Conservation (phyloP, 169 alveolate species). For the Cryptosporidium sp. region DNA sequence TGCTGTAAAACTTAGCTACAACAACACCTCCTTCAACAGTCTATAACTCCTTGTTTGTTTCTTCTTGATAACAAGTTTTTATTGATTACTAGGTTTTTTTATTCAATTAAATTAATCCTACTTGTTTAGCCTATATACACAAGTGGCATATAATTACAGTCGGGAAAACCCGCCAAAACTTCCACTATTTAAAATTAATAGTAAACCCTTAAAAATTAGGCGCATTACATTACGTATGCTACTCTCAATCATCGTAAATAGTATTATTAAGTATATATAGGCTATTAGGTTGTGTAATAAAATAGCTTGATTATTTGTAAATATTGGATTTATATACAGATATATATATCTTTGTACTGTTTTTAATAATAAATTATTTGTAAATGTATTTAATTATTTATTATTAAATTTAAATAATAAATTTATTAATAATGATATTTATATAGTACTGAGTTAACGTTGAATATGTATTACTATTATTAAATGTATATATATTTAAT, state of each 20-base stretch:
- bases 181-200: constrained; percentile 9
- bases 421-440: too few species aligned
- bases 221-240: constrained; percentile 10
- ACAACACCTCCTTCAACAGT: constrained; percentile 3
- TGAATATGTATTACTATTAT: not conserved
- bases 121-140: not conserved
- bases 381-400: too few species aligned
- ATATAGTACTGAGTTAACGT: not conserved
- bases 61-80: not conserved
- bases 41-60: not conserved
- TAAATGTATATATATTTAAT: too few species aligned
- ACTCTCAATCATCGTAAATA: not conserved
- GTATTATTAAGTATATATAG: not conserved
- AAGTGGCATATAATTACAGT: not conserved
- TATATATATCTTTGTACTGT: not conserved
- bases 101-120: not conserved
- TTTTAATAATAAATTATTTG: not conserved
- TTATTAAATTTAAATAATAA: too few species aligned
- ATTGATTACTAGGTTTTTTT: not conserved
- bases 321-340: not conserved
- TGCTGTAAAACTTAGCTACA: not conserved
- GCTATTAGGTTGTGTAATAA: not conserved
- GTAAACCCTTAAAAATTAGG: not conserved
- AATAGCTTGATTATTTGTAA: not conserved
- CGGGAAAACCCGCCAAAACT: not conserved